Conservation (phyloP, 1,284 basidiomycete species). For the Ganoderma resinaceum region DNA sequence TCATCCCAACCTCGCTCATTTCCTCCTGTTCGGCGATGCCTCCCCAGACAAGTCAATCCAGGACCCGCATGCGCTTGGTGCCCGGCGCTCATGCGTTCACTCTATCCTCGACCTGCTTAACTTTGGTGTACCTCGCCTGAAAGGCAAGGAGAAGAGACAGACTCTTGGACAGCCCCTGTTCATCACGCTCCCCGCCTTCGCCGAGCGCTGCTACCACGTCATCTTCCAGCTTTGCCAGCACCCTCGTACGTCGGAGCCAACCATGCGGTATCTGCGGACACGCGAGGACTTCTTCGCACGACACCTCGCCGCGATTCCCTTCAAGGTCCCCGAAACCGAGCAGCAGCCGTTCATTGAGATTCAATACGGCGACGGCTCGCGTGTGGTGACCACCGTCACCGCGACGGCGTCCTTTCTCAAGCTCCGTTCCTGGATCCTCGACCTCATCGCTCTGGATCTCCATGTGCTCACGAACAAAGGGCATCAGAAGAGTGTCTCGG, state of each 20-base stretch:
- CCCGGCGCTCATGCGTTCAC: slow-evolving; percentile 79
- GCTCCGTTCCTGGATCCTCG: slow-evolving; percentile 85
- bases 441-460: slow-evolving; percentile 89
- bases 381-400: slow-evolving; percentile 78
- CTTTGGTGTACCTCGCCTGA: slow-evolving; percentile 66
- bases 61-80: slow-evolving; percentile 77
- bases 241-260: slow-evolving; percentile 81
- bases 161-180: slow-evolving; percentile 62
- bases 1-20: slow-evolving; percentile 90
- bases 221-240: slow-evolving; percentile 90
- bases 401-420: slow-evolving; percentile 83
- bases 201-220: slow-evolving; percentile 87
- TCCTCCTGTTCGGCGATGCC: slow-evolving; percentile 80
- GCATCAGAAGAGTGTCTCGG: slow-evolving; percentile 72
- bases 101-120: slow-evolving; percentile 83
- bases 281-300: slow-evolving; percentile 90
- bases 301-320: slow-evolving; percentile 81
- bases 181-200: slow-evolving; percentile 76
- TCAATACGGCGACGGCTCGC: slow-evolving; percentile 74
- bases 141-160: slow-evolving; percentile 50
- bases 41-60: slow-evolving; percentile 66
- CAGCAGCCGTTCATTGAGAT: slow-evolving; percentile 71
- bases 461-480: slow-evolving; percentile 86
- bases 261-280: slow-evolving; percentile 89
- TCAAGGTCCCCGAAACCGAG: slow-evolving; percentile 56